Evolutionary conservation across 495 filamentous ascomycete genomes (phyloP).

Genomic region (Penicillium desertorum): DNA sequence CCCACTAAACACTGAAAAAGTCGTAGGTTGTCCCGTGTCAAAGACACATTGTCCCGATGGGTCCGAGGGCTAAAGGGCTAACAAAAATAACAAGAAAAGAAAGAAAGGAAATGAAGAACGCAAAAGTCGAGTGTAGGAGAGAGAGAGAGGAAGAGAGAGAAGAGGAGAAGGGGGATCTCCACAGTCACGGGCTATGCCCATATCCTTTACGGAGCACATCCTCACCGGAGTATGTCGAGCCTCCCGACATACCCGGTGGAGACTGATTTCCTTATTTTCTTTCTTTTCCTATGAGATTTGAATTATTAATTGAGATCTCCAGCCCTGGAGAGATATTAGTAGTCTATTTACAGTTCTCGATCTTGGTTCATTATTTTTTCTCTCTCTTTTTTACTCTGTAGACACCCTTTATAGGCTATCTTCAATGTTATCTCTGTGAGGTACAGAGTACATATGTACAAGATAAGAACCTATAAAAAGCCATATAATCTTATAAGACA

Average conservation of each 20-base stretch:
- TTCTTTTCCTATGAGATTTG: neutral
- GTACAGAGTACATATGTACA: too few relatives aligned
- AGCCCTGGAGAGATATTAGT: neutral
- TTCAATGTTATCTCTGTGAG: too few relatives aligned
- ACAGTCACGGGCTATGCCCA: neutral
- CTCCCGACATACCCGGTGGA: slow-evolving; percentile 16
- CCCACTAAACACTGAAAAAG: slow-evolving; percentile 16
- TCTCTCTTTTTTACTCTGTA: neutral
- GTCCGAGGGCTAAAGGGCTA: neutral
- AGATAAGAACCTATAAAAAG: neutral
- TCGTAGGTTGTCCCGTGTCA: slow-evolving; percentile 8
- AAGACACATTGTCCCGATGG: slow-evolving; percentile 18
- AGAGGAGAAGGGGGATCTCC: slow-evolving; percentile 9
- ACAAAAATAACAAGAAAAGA: neutral
- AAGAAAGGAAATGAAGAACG: neutral
- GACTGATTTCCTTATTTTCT: slow-evolving; percentile 5
- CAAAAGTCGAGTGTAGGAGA: neutral
- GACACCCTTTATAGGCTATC: too few relatives aligned
- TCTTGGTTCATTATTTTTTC: too few relatives aligned
- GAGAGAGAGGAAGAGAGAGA: neutral
- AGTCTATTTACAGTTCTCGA: neutral
- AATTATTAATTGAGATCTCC: neutral
- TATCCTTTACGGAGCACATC: slow-evolving; percentile 7
- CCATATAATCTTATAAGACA: neutral
- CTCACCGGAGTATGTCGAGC: slow-evolving; percentile 14